phyloP scores from a whole-genome alignment of 2,329 filamentous ascomycete species.

The Chalara sp. region DNA sequence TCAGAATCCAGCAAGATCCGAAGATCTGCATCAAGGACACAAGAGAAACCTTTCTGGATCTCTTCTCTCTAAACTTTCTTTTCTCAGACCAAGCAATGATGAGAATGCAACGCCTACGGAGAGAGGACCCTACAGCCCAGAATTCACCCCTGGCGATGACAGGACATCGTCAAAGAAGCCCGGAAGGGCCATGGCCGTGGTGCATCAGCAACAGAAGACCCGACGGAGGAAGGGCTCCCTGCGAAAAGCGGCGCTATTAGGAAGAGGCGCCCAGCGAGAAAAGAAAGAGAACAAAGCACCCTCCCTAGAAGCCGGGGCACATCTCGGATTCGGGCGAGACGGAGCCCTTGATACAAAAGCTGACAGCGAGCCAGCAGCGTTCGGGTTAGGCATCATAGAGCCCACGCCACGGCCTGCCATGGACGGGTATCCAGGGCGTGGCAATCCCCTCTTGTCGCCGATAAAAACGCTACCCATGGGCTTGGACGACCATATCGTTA shows the following conservation, averaged over 20 bases:
- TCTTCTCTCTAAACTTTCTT: conserved; percentile 63
- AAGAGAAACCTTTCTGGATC: conserved; percentile 38
- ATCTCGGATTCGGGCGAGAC: conserved; percentile 13
- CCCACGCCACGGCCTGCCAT: conserved; percentile 39
- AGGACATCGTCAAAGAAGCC: conserved; percentile 21
- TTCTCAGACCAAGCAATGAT: conserved; percentile 47
- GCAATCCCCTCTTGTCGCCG: conserved; percentile 17
- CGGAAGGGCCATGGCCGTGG: conserved; percentile 26
- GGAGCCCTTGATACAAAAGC: conserved; percentile 14
- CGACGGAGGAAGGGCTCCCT: conserved; percentile 76
- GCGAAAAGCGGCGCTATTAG: conserved; percentile 78
- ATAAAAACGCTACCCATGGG: conserved; percentile 26
- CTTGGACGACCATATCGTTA: conserved; percentile 18
- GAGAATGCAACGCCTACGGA: conserved; percentile 25
- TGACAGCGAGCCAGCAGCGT: conserved; percentile 18
- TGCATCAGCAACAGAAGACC: conserved; percentile 41
- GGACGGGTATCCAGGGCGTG: conserved; percentile 36
- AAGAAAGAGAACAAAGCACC: conserved; percentile 41
- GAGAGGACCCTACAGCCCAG: conserved; percentile 20
- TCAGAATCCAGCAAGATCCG: not conserved
- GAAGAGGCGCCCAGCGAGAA: conserved; percentile 61
- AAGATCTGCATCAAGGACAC: conserved; percentile 35
- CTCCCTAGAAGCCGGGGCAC: conserved; percentile 25
- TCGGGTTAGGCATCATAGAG: conserved; percentile 43
- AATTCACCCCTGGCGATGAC: conserved; percentile 24